Percentiles rank a stretch among this genome's conserved stretches.
Conservation (phyloP, 164 flowering plant genomes). For the Magnolia kwangsiensis region DNA sequence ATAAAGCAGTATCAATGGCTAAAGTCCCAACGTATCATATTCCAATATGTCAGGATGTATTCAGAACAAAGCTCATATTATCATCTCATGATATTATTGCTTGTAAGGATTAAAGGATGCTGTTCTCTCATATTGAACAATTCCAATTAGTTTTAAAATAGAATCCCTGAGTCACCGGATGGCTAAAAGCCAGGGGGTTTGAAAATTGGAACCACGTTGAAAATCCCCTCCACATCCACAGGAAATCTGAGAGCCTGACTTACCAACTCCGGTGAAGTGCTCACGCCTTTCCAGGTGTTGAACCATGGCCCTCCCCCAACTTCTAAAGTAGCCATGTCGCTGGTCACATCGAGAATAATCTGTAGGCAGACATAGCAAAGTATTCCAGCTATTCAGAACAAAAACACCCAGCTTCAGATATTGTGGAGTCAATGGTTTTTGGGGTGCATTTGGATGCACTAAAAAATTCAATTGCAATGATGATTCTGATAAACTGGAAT, state of each 20-base stretch:
- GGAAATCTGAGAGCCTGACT: slow-evolving; percentile 55
- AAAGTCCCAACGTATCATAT: too few species aligned
- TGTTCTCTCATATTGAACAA: too few species aligned
- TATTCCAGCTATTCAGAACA: background rate
- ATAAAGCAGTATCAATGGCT: too few species aligned
- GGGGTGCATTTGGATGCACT: too few species aligned
- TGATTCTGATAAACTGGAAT: too few species aligned
- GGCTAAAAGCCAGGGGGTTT: slow-evolving; percentile 83
- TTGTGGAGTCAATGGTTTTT: too few species aligned
- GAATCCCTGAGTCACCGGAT: background rate
- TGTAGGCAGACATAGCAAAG: slow-evolving; percentile 10
- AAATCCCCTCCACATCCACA: slow-evolving; percentile 58
- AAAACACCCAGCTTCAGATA: background rate
- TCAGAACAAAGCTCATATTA: too few species aligned
- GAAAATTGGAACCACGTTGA: slow-evolving; percentile 52
- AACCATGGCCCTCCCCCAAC: slow-evolving; percentile 99
- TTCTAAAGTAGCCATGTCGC: slow-evolving; percentile 88
- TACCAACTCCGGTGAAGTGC: slow-evolving; percentile 56
- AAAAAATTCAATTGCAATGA: too few species aligned
- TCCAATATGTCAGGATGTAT: too few species aligned
- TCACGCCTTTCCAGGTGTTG: slow-evolving; percentile 73
- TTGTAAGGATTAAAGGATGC: too few species aligned
- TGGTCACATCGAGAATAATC: slow-evolving; percentile 79
- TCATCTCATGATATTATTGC: too few species aligned
- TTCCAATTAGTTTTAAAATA: too few species aligned